Evolutionary conservation across 2,329 filamentous ascomycete species (phyloP).

Genomic region (Madurella fahalii): DNA sequence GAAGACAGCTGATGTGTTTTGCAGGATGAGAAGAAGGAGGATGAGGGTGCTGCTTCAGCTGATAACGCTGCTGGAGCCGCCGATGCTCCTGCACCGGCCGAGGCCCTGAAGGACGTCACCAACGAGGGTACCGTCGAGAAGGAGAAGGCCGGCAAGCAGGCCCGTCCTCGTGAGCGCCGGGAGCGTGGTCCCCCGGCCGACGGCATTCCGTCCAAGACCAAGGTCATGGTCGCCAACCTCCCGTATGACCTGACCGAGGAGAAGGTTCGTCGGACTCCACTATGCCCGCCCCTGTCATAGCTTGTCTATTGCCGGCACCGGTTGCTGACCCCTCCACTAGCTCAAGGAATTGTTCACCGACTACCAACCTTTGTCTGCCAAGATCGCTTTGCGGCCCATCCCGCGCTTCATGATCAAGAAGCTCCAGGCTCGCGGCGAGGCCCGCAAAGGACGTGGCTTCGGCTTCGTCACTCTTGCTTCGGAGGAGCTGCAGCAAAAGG

Average conservation of each 20-base stretch:
- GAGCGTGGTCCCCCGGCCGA: constrained; percentile 96
- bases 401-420: constrained; percentile 99
- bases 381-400: constrained; percentile 97
- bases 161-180: constrained; percentile 57
- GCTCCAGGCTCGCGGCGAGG: constrained; percentile 94
- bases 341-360: constrained; percentile 95
- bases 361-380: constrained; percentile 90
- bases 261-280: constrained; percentile 58
- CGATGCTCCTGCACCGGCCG: constrained; percentile 48
- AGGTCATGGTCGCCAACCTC: constrained; percentile 99
- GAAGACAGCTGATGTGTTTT: constrained; percentile 16
- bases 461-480: constrained; percentile 95
- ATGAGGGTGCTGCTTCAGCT: constrained; percentile 42
- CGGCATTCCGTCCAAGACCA: constrained; percentile 97
- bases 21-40: constrained; percentile 39
- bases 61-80: constrained; percentile 43
- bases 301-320: no score
- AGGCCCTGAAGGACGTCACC: constrained; percentile 59
- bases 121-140: constrained; percentile 55
- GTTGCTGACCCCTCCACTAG: constrained; percentile 46
- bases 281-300: background rate
- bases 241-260: constrained; percentile 98
- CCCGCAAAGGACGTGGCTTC: constrained; percentile 98
- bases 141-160: constrained; percentile 47
- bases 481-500: constrained; percentile 96